phyloP scores from a whole-genome alignment of 495 filamentous ascomycete species.

The Talaromyces nanjingensis region DNA sequence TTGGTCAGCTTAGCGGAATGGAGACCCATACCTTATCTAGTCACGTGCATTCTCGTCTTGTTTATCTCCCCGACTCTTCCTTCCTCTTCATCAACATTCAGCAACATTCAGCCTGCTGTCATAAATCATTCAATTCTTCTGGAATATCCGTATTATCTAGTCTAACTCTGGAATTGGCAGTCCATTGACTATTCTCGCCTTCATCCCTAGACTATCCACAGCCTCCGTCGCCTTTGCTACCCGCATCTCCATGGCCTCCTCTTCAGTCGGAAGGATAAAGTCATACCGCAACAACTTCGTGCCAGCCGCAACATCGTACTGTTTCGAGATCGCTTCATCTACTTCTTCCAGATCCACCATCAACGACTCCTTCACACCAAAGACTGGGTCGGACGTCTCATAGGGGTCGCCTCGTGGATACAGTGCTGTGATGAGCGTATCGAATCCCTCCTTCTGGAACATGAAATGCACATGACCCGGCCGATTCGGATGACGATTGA shows the following conservation, averaged over 20 bases:
- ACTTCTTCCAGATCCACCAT: constrained; percentile 58
- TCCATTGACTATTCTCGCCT: constrained; percentile 58
- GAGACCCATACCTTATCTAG: background rate
- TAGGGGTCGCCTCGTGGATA: constrained; percentile 71
- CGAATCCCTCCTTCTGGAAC: constrained; percentile 67
- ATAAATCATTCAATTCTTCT: background rate
- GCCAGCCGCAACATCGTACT: constrained; percentile 41
- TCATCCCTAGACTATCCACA: constrained; percentile 52
- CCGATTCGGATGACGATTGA: constrained; percentile 64
- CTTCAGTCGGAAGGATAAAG: constrained; percentile 61
- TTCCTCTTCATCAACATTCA: background rate
- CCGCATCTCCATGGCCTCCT: constrained; percentile 55
- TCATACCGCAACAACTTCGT: constrained; percentile 42
- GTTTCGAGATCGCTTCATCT: constrained; percentile 45
- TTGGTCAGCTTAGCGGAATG: background rate
- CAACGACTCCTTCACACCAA: constrained; percentile 73
- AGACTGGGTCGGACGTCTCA: constrained; percentile 74
- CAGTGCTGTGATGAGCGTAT: constrained; percentile 68
- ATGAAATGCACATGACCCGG: constrained; percentile 83
- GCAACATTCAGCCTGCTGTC: background rate
- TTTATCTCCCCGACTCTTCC: background rate
- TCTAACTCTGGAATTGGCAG: constrained; percentile 64
- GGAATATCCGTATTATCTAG: constrained; percentile 12
- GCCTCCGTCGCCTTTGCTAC: constrained; percentile 59
- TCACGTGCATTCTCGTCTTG: background rate